A percentile compares a stretch with the other conserved stretches of the same genome.
Evolutionary conservation across 495 filamentous ascomycete species (phyloP).

Genomic region (Aspergillus avenaceus): DNA sequence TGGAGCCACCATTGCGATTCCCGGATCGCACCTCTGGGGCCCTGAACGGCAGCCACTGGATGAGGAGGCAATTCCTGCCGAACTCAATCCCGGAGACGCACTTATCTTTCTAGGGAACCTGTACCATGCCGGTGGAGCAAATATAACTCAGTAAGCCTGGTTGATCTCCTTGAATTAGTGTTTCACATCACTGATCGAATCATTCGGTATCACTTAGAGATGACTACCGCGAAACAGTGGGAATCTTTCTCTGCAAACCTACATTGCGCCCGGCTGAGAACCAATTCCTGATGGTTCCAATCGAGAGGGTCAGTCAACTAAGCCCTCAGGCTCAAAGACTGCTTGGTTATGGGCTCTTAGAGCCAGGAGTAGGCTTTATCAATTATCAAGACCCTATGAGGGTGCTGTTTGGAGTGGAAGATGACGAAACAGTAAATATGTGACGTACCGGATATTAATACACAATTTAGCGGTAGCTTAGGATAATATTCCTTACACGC

Average conservation of each 20-base stretch:
- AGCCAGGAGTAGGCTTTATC: conserved; percentile 18
- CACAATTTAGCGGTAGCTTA: too few relatives aligned
- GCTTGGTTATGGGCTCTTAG: conserved; percentile 21
- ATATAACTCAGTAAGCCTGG: conserved; percentile 17
- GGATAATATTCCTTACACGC: too few relatives aligned
- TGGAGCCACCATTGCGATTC: conserved; percentile 44
- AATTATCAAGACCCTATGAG: conserved; percentile 19
- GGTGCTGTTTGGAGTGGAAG: conserved; percentile 17
- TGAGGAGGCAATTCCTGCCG: conserved; percentile 23
- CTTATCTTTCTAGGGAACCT: conserved; percentile 28
- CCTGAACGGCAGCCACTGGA: conserved; percentile 16
- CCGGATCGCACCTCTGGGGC: conserved; percentile 37
- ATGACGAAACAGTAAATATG: conserved; percentile 18
- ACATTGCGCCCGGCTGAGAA: conserved; percentile 33
- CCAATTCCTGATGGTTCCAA: conserved; percentile 31
- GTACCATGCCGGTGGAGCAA: conserved; percentile 33
- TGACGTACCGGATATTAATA: too few relatives aligned
- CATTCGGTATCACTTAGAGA: conserved; percentile 3
- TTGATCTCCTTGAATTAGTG: not conserved
- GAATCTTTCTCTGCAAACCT: conserved; percentile 28
- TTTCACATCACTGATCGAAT: not conserved
- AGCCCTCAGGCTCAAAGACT: conserved; percentile 22
- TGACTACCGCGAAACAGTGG: conserved; percentile 21
- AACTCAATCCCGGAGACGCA: conserved; percentile 27
- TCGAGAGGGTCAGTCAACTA: conserved; percentile 25